Conservation (phyloP, 306 rosid genomes). For the Lathyrus sativus region DNA sequence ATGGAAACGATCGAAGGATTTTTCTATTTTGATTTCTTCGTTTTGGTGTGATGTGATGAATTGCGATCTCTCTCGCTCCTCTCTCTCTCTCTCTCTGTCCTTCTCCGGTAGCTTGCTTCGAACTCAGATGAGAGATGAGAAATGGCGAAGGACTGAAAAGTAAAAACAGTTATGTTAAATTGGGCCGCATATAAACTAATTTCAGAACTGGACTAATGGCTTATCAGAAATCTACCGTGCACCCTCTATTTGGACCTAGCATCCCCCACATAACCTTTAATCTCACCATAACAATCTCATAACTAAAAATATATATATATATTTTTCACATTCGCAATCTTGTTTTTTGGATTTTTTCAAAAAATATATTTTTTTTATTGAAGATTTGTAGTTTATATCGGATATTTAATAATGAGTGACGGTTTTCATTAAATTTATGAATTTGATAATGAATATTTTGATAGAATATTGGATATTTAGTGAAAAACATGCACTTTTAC, state of each 20-base stretch:
- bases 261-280: too few relatives aligned
- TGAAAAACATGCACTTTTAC: too few relatives aligned
- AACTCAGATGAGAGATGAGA: slow-evolving; percentile 29
- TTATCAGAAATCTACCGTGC: neutral
- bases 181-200: slow-evolving; percentile 26
- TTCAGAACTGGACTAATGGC: slow-evolving; percentile 8
- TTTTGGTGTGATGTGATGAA: slow-evolving; percentile 10
- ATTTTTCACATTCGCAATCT: too few relatives aligned
- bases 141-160: slow-evolving; percentile 36
- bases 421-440: too few relatives aligned
- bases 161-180: slow-evolving; percentile 25
- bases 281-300: too few relatives aligned
- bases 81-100: slow-evolving; percentile 20
- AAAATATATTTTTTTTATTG: too few relatives aligned
- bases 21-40: slow-evolving; percentile 1
- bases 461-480: too few relatives aligned
- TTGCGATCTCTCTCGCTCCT: slow-evolving; percentile 35
- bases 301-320: too few relatives aligned
- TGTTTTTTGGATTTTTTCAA: too few relatives aligned
- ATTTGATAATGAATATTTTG: too few relatives aligned
- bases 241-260: neutral
- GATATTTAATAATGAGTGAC: too few relatives aligned
- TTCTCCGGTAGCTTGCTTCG: slow-evolving; percentile 39
- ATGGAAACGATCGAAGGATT: slow-evolving; percentile 43
- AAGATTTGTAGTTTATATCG: too few relatives aligned